Percentiles rank a stretch among this genome's conserved stretches.
phyloP scores from a whole-genome alignment of 768 basidiomycete species.

The Lentinula guzmanii region DNA sequence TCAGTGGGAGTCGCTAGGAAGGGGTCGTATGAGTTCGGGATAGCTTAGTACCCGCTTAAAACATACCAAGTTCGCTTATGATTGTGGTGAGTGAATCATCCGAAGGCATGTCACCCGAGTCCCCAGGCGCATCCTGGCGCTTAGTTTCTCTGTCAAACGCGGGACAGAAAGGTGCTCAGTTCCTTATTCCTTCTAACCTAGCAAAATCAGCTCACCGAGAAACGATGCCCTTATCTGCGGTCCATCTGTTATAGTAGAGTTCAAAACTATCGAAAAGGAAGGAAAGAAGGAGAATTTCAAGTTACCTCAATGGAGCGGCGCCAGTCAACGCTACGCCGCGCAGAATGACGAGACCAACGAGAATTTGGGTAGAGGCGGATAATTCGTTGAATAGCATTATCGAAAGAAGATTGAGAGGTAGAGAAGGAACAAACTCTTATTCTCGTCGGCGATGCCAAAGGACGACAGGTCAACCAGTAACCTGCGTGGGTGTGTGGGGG shows the following conservation, averaged over 20 bases:
- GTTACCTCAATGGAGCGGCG: background rate
- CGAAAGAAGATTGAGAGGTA: background rate
- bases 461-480: constrained; percentile 6
- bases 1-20: background rate
- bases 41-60: too few relatives aligned
- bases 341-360: background rate
- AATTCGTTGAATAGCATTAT: constrained; percentile 1
- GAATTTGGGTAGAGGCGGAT: background rate
- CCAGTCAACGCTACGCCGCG: background rate
- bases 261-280: background rate
- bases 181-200: background rate
- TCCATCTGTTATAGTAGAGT: background rate
- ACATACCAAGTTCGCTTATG: background rate
- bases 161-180: background rate
- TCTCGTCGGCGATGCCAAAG: background rate
- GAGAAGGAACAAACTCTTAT: background rate
- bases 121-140: background rate
- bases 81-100: background rate
- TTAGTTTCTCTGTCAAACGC: background rate
- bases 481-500: constrained; percentile 3
- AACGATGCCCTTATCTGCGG: background rate
- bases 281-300: background rate
- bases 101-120: background rate
- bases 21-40: background rate
- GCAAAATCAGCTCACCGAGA: background rate